Evolutionary conservation across 805 yeast genomes (phyloP), one percentile per base, ranked within the genome.

Genomic region (Pichia sporocuriosa): DNA sequence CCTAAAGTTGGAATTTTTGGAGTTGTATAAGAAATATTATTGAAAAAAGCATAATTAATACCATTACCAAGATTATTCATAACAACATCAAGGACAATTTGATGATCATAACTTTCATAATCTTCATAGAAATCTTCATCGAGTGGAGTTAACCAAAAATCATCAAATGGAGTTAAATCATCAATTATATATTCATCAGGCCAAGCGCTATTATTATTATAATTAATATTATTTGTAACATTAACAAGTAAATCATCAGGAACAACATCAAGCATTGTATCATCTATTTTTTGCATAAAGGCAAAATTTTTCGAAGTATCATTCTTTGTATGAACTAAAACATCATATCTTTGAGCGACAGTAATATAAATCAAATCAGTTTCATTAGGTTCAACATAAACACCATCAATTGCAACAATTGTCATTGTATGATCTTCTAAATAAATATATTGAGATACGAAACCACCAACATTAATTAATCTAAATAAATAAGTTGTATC

Each of bases 11-110:
- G 98, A 13, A 90, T 95, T 64, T 78, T 82, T 49, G 97, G 96
- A 29, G 75, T 61, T 27, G 75, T 68, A 65, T 76, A 93, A 20
- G 95, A 75, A 57, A 84, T 70, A 59, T 86, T 82, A 72, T 90
- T 89, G 81, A 90, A 87, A 68, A 90, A 84, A n/a, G 97, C 97
- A 60, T 93, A 93, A 69, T 88, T 88, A 48, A 81, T 71, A 69
- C 98, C 98, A 62, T 87, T 69, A 37, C 72, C 73, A 63, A 93
- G 71, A 70, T 86, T 85, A 61, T 82, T 81, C 97, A 93, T 88
- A 22, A 64, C 60, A 44, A 93, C 89, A 53, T 78, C 79, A 39
- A 93, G 68, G n/a, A 76, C 70, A 54, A 88, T 71, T 43, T 69
- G 69, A 51, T 73, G 69, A 59, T 86, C 95, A 12, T 89, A 79